These are phyloP conservation scores for Fusarium newnesense DNA, from an alignment of 2,329 filamentous ascomycete species.

Conservation along the genomic window DNA sequence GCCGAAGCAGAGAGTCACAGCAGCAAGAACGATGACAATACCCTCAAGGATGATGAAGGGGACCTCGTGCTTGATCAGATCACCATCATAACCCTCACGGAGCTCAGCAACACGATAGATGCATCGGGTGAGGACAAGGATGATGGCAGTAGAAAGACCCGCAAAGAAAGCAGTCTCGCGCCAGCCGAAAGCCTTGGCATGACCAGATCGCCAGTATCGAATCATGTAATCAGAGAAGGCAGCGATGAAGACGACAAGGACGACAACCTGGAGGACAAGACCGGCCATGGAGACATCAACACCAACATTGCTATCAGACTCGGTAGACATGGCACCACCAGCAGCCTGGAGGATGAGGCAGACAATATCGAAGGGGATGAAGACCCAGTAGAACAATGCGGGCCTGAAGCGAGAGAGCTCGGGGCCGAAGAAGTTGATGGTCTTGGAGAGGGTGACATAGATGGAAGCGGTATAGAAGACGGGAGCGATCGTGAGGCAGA, in stretches of 20 bases:
- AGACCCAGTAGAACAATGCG: conserved; percentile 57
- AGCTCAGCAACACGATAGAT: conserved; percentile 74
- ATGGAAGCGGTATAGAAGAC: conserved; percentile 69
- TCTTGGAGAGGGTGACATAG: conserved; percentile 68
- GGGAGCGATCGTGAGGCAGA: conserved; percentile 63
- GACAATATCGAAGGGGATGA: conserved; percentile 66
- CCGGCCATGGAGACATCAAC: conserved; percentile 59
- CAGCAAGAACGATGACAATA: conserved; percentile 51
- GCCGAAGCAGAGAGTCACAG: conserved; percentile 51
- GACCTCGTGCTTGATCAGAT: conserved; percentile 62
- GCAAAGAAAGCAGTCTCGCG: conserved; percentile 58
- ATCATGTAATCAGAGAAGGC: conserved; percentile 62
- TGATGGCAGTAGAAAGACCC: conserved; percentile 63
- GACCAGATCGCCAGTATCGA: conserved; percentile 51
- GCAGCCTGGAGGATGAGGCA: conserved; percentile 67
- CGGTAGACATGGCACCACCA: conserved; percentile 64
- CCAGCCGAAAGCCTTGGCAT: conserved; percentile 39
- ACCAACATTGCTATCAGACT: conserved; percentile 47
- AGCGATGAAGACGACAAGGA: conserved; percentile 62
- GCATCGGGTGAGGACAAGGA: conserved; percentile 71
- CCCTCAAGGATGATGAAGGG: conserved; percentile 67
- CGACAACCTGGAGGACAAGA: conserved; percentile 67
- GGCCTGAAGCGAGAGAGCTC: conserved; percentile 57
- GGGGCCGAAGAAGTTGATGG: conserved; percentile 54
- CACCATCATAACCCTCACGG: conserved; percentile 68